Conservation (phyloP, 495 filamentous ascomycete species). For the Astrothelium subdiscretum region DNA sequence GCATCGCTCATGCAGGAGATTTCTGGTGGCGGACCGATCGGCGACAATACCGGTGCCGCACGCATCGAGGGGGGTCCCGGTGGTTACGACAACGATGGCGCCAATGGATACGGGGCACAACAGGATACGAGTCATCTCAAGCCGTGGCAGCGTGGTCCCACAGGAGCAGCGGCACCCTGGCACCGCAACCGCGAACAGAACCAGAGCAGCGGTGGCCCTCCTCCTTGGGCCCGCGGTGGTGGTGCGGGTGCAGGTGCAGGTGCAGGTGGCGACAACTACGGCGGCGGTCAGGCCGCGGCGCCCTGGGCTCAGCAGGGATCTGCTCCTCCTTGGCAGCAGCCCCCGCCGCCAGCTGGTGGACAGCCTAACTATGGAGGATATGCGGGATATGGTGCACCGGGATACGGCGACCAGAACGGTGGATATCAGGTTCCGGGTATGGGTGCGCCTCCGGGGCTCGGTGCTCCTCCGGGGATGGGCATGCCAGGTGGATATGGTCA, state of each 20-base stretch:
- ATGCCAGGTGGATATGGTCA: constrained; percentile 4
- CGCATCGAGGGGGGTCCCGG: constrained; percentile 81
- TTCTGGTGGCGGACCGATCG: constrained; percentile 57
- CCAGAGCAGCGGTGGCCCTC: constrained; percentile 6
- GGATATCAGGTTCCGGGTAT: background rate
- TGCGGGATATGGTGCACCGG: constrained; percentile 5
- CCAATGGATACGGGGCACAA: constrained; percentile 29
- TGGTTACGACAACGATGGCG: constrained; percentile 34
- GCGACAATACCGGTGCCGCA: constrained; percentile 43
- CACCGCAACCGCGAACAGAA: constrained; percentile 14
- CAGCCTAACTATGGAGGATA: constrained; percentile 5
- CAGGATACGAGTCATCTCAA: constrained; percentile 49
- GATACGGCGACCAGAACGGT: constrained; percentile 4
- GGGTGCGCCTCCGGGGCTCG: background rate
- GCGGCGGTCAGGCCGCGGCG: constrained; percentile 8
- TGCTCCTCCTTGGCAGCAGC: constrained; percentile 5
- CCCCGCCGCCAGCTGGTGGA: background rate
- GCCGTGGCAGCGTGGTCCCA: constrained; percentile 86
- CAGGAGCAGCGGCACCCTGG: constrained; percentile 81
- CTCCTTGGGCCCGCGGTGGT: constrained; percentile 17
- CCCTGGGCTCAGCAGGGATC: background rate
- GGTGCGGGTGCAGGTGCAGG: constrained; percentile 6
- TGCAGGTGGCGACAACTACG: constrained; percentile 5
- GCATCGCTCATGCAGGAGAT: constrained; percentile 98
- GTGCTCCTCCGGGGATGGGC: background rate